Conservation (phyloP, 352 stramenopile genomes). For the Phytophthora pseudosyringae region DNA sequence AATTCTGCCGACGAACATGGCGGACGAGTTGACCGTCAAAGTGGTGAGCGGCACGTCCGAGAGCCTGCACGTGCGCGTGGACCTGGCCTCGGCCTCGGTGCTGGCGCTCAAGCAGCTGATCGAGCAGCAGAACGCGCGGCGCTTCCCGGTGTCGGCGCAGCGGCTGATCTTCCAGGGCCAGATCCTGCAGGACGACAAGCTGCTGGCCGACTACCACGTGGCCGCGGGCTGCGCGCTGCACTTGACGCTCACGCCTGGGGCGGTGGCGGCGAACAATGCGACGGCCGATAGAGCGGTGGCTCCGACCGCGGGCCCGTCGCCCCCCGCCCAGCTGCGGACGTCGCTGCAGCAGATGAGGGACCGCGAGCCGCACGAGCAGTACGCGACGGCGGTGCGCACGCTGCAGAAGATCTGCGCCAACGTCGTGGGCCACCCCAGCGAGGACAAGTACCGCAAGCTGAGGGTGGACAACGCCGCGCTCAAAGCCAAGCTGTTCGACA, state of each 20-base stretch:
- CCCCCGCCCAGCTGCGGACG: slow-evolving; percentile 42
- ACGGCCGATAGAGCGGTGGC: neutral
- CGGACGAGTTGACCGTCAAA: slow-evolving; percentile 68
- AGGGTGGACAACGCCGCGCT: slow-evolving; percentile 73
- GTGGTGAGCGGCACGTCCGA: slow-evolving; percentile 72
- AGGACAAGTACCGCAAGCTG: slow-evolving; percentile 85
- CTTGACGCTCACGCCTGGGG: slow-evolving; percentile 59
- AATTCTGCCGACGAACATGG: slow-evolving; percentile 23
- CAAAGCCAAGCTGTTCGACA: slow-evolving; percentile 67
- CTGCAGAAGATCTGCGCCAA: slow-evolving; percentile 88
- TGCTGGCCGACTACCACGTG: slow-evolving; percentile 73
- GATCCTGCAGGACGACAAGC: slow-evolving; percentile 80
- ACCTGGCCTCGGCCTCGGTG: slow-evolving; percentile 57
- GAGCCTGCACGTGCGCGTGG: slow-evolving; percentile 54
- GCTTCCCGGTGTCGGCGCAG: slow-evolving; percentile 73
- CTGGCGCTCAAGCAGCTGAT: slow-evolving; percentile 70
- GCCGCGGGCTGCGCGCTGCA: slow-evolving; percentile 69
- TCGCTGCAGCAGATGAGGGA: slow-evolving; percentile 67
- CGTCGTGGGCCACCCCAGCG: slow-evolving; percentile 69
- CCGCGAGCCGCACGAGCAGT: slow-evolving; percentile 46
- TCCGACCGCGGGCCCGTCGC: slow-evolving; percentile 1
- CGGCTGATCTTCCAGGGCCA: slow-evolving; percentile 89
- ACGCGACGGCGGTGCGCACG: slow-evolving; percentile 60
- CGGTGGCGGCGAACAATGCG: slow-evolving; percentile 26
- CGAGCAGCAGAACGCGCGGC: slow-evolving; percentile 56